Evolutionary conservation across 2,329 filamentous ascomycete genomes (phyloP), one percentile per base, ranked within the genome.

Genomic region (Fusarium coicis): DNA sequence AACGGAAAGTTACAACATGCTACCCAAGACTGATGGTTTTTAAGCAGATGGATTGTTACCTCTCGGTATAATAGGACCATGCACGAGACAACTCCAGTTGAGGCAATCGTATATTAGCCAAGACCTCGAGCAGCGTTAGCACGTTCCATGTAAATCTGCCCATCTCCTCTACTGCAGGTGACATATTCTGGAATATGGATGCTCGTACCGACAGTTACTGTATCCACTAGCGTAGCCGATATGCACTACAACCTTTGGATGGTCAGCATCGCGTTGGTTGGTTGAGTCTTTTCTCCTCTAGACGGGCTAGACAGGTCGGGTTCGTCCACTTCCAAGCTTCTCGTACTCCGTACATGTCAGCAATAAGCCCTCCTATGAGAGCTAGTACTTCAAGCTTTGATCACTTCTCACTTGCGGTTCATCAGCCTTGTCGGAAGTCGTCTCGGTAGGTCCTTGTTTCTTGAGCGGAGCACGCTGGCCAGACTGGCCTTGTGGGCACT

Each of bases 371-470:
- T 43, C 60, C 42, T 55, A 63, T 63, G 18, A 58, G 53, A 59
- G 32, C 28, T 26, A 30, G 30, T 39, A n/a, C 19, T 40, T 26
- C 34, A 34, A 65, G 44, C 44, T 57, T 60, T 49, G 55, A 40
- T 70, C 59, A 65, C 43, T 50, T 55, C 34, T 71, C 40, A 32
- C 62, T 47, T 43, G 42, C 46, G 66, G 28, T 70, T 53, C 50
- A 67, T 66, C 67, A 55, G 52, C 64, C 62, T 71, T 59, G 50
- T 71, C 46, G 44, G 44, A 16, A 36, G 56, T 43, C 43, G 52
- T 47, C 23, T 66, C 43, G 39, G 59, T 32, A 23, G 28, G 49
- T 57, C 39, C 53, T 53, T 67, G 54, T 49, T 53, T 60, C 23
- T 36, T 53, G 21, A 44, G 64, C 40, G 40, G 52, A 59, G 46